Evolutionary conservation across 2,329 filamentous ascomycete genomes (phyloP), one percentile per base, ranked within the genome.

Genomic region (Waltergamsia citrina): DNA sequence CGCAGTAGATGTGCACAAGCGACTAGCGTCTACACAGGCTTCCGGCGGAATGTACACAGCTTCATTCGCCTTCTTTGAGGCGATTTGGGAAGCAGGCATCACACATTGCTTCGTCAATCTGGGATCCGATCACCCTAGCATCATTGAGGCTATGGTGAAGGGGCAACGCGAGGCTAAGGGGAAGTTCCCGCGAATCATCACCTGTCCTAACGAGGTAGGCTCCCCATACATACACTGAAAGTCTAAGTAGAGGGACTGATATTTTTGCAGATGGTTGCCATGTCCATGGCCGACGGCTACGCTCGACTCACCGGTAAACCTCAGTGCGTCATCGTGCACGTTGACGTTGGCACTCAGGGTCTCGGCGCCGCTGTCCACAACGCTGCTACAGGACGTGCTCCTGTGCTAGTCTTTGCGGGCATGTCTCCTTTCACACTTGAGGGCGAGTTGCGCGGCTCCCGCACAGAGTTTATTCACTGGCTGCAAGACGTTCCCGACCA

Each of bases 381-480:
- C 47, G 79, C 81, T 12, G 79, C 74, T 3, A 74, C 70, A 37
- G 81, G 81, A 3, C 71, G 81, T 33, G 75, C 75, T 0, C 82
- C 82, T 0, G 76, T 86, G 4, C 57, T 87, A 32, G 78, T 87
- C 34, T 85, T 87, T 46, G 82, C 82, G 2, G 82, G 82, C 4
- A 59, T 85, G 21, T 81, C 74, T 10, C 82, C 82, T 0, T 82
- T 74, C 51, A 85, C 81, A 1, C 68, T 78, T 14, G 79, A 85
- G 45, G 81, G 81, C 10, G 81, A 86, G 57, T 72, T 80, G 59
- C 67, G 76, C 6, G 82, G 82, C 5, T 76, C 71, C 5, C 63
- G 81, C 35, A 85, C 80, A 0, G 82, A 86, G 54, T 85, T 81
- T 52, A 85, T 85, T 42, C 81, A 86, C 52, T 87, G 81, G 79